Conservation (phyloP, 1,139 yeast genomes). For the Candida buenavistaensis region DNA sequence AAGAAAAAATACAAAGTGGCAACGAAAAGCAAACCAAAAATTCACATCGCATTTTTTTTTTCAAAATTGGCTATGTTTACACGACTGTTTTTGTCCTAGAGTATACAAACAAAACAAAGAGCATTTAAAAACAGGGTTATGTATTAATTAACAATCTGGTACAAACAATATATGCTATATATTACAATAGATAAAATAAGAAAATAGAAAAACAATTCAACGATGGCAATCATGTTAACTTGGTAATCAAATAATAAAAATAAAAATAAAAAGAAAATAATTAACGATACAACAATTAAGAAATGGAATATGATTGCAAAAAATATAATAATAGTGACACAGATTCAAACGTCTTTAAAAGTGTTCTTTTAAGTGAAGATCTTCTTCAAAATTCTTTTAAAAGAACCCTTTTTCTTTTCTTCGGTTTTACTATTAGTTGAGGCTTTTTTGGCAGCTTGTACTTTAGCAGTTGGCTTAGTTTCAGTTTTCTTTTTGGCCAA, state of each 20-base stretch:
- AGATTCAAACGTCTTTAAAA: too few relatives aligned
- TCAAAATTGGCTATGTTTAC: too few relatives aligned
- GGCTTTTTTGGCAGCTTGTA: constrained; percentile 9
- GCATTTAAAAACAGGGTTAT: neutral
- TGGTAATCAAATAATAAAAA: too few relatives aligned
- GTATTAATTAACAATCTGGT: neutral
- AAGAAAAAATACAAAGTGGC: too few relatives aligned
- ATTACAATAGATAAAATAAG: neutral
- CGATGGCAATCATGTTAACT: too few relatives aligned
- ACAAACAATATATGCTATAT: constrained; percentile 1
- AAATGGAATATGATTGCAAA: neutral
- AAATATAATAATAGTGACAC: neutral
- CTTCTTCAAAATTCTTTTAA: constrained; percentile 16
- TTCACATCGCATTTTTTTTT: too few relatives aligned
- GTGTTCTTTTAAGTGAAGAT: constrained; percentile 9
- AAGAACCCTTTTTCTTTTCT: constrained; percentile 18
- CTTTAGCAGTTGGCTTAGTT: constrained; percentile 8
- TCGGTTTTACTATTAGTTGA: constrained; percentile 12
- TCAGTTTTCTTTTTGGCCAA: constrained; percentile 7
- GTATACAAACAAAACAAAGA: too few relatives aligned
- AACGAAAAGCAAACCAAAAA: too few relatives aligned
- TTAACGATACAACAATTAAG: neutral
- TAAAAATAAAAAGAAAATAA: neutral
- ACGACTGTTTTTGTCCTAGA: too few relatives aligned
- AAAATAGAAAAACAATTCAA: neutral